phyloP scores from a whole-genome alignment of 2,329 filamentous ascomycete species.

The Ramularia endophylla region DNA sequence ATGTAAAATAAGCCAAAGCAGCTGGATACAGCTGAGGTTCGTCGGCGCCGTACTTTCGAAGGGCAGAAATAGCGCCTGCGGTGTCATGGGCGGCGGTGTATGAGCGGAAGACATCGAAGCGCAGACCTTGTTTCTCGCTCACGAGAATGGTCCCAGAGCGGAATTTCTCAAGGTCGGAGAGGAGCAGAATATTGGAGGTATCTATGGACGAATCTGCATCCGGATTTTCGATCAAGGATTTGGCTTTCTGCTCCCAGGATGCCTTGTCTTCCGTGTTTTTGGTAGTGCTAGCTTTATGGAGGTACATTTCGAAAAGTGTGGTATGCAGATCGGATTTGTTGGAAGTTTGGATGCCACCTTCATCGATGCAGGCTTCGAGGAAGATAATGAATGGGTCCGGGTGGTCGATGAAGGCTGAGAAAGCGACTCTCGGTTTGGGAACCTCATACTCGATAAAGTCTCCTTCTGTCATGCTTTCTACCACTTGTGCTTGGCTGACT shows the following conservation, averaged over 20 bases:
- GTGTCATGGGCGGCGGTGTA: conserved; percentile 93
- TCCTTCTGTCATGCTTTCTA: conserved; percentile 49
- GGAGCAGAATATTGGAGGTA: conserved; percentile 84
- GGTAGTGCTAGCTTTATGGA: conserved; percentile 76
- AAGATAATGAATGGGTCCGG: conserved; percentile 88
- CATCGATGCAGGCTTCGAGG: conserved; percentile 76
- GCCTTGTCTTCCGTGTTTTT: conserved; percentile 65
- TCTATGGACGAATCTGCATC: conserved; percentile 78
- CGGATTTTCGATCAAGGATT: conserved; percentile 75
- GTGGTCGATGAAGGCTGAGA: conserved; percentile 95
- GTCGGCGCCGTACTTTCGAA: conserved; percentile 84
- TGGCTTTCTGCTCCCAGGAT: conserved; percentile 87
- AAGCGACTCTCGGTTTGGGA: conserved; percentile 80
- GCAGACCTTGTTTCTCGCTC: conserved; percentile 84
- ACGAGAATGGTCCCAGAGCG: conserved; percentile 85
- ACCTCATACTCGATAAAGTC: conserved; percentile 60
- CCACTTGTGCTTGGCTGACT: conserved; percentile 48
- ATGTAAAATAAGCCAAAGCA: conserved; percentile 88
- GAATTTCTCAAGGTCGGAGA: conserved; percentile 90
- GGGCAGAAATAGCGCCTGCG: conserved; percentile 76
- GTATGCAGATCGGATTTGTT: conserved; percentile 87
- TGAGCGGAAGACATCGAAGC: conserved; percentile 94
- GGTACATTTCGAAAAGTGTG: conserved; percentile 96
- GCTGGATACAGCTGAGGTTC: conserved; percentile 91
- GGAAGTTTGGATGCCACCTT: conserved; percentile 62